Evolutionary conservation across 2,329 filamentous ascomycete genomes (phyloP), one percentile per base, ranked within the genome.

Genomic region (Aureobasidium mangrovei): DNA sequence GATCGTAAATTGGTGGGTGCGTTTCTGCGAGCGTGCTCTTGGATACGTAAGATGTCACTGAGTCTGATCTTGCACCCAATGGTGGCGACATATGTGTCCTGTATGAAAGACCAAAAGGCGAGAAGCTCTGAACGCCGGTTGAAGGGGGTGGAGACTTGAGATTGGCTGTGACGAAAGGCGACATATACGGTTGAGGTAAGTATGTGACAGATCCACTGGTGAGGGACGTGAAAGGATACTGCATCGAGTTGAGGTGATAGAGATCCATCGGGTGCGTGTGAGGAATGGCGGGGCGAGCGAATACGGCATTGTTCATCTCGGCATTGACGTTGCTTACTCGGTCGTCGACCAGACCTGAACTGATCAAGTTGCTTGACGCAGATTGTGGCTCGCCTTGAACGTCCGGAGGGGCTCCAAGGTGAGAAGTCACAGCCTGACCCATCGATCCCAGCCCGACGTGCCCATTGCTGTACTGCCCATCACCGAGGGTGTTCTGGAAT

Each of bases 141-240:
- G 43, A 48, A 27, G 35, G 12, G 27, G 48, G 32, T 7, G 48
- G 39, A 24, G 53, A 48, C 10, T 18, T 48, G 24, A 47, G 39
- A 12, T n/a, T n/a, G 2, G 7, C 24, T 4, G 31, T 32, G 10
- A 6, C 40, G 3, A 24, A 31, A 4, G 44, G 53, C 6, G 53
- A 48, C 7, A 31, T n/a, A 36, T 41, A 55, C 4, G 53, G 53
- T 4, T 55, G 53, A 36, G 53, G 53, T 12, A 55, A 24, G 8
- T 55, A 47, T 8, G 29, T 18, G 4, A 39, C 48, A 10, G 48
- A 29, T 36, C 35, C 39, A 52, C 36, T 43, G 12, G n/a, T n/a
- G 7, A 42, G 7, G 3, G 52, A 39, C n/a, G 41, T n/a, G 12
- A 54, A 52, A 29, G 43, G 28, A 12, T 29, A 42, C 2, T 52